Percentiles rank a stretch among this genome's conserved stretches.
These are phyloP conservation scores for Carex kokanica DNA, from an alignment of 176 grass and related monocot species.

Conservation along the genomic window DNA sequence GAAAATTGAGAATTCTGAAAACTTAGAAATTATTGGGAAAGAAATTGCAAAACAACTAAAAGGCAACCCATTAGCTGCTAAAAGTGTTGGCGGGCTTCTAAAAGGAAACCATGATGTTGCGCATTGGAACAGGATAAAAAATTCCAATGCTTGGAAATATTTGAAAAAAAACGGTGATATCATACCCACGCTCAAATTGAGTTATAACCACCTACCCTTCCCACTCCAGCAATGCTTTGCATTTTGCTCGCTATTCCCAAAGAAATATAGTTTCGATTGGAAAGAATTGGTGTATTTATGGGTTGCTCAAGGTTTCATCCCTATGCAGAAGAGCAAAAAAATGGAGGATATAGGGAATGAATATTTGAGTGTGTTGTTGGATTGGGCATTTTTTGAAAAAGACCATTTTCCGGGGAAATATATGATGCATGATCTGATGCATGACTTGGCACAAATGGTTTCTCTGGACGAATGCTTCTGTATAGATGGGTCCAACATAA, in stretches of 20 bases:
- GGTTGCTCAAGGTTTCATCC: conserved; percentile 58
- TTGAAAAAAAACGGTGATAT: conserved; percentile 13
- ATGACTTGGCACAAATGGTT: conserved; percentile 34
- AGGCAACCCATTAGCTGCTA: conserved; percentile 28
- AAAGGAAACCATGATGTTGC: background rate
- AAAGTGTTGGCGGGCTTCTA: conserved; percentile 20
- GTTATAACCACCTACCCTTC: conserved; percentile 19
- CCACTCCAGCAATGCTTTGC: conserved; percentile 31
- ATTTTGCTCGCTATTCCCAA: conserved; percentile 31
- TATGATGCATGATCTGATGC: conserved; percentile 31
- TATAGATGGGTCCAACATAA: background rate
- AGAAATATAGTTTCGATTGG: conserved; percentile 21
- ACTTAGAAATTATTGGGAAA: conserved; percentile 21
- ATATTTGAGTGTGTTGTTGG: conserved; percentile 30
- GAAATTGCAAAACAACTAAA: conserved; percentile 23
- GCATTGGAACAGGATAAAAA: conserved; percentile 11
- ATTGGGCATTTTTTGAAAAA: conserved; percentile 23
- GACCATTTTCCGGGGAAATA: conserved; percentile 4
- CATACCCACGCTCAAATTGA: conserved; percentile 25
- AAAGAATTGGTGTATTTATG: conserved; percentile 35
- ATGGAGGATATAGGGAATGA: conserved; percentile 33
- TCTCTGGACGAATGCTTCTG: background rate
- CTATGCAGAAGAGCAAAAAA: background rate
- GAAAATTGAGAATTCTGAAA: conserved; percentile 5
- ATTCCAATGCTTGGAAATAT: conserved; percentile 20